phyloP scores from a whole-genome alignment of 75 land plant species.

The Selaginella moellendorffii region DNA sequence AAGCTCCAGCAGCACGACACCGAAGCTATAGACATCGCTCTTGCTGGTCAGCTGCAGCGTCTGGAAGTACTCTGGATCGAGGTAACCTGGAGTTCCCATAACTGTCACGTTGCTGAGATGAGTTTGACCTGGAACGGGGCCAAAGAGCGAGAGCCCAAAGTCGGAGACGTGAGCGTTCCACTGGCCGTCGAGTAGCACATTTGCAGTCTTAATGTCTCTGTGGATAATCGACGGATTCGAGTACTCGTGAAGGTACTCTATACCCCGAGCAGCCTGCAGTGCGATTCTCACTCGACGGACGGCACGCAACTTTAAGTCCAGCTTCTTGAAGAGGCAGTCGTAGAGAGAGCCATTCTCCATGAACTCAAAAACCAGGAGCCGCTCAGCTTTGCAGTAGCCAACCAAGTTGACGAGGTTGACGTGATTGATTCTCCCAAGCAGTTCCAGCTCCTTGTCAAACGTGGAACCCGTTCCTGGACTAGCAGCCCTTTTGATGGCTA shows the following conservation, averaged over 20 bases:
- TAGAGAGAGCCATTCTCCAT: too few species aligned
- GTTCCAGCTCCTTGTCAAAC: conserved; percentile 20
- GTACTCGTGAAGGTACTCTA: conserved; percentile 22
- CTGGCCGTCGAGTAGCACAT: too few species aligned
- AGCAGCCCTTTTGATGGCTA: conserved; percentile 49
- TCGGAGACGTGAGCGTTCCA: too few species aligned
- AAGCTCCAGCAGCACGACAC: conserved; percentile 7
- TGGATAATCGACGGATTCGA: too few species aligned
- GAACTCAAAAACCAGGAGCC: conserved; percentile 21
- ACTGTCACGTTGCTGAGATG: too few species aligned
- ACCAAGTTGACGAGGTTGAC: conserved; percentile 9
- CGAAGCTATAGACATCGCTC: conserved; percentile 14
- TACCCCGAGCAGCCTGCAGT: conserved; percentile 12
- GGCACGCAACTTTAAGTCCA: not conserved
- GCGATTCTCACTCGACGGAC: conserved; percentile 9
- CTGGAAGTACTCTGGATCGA: conserved; percentile 11
- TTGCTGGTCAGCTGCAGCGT: conserved; percentile 6
- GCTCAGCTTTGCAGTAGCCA: conserved; percentile 18
- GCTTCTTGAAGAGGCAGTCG: conserved; percentile 12
- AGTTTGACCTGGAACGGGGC: too few species aligned
- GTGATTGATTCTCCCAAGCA: conserved; percentile 16
- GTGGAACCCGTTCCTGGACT: not conserved
- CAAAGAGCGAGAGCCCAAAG: too few species aligned
- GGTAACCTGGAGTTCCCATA: conserved; percentile 9
- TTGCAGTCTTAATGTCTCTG: too few species aligned